Evolutionary conservation across 1,139 yeast genomes (phyloP).

Genomic region (Magnusiomyces paraingens): DNA sequence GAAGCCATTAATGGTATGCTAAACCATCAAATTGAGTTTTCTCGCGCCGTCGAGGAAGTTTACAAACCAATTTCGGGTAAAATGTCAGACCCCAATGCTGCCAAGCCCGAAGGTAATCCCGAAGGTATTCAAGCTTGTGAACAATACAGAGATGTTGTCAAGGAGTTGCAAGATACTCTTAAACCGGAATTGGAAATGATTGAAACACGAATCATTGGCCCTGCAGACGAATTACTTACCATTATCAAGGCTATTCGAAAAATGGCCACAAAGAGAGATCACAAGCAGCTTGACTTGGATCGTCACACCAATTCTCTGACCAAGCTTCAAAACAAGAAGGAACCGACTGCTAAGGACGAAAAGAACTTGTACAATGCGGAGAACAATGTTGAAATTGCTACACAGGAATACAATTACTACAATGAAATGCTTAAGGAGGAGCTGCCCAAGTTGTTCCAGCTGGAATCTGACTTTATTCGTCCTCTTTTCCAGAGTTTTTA

Average conservation of each 20-base stretch:
- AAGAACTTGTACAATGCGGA: slow-evolving; percentile 84
- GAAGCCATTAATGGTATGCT: slow-evolving; percentile 90
- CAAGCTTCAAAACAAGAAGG: slow-evolving; percentile 76
- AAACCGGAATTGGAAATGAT: slow-evolving; percentile 92
- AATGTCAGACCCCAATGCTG: slow-evolving; percentile 78
- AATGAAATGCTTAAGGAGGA: slow-evolving; percentile 90
- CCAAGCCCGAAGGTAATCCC: slow-evolving; percentile 88
- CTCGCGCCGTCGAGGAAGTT: slow-evolving; percentile 89
- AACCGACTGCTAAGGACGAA: slow-evolving; percentile 79
- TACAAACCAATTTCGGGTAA: slow-evolving; percentile 95
- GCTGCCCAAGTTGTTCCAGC: slow-evolving; percentile 74
- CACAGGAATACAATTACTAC: slow-evolving; percentile 92
- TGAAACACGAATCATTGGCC: slow-evolving; percentile 80
- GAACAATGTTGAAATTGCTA: slow-evolving; percentile 83
- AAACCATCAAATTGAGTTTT: slow-evolving; percentile 85
- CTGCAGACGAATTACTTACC: slow-evolving; percentile 84
- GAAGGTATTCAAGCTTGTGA: slow-evolving; percentile 94
- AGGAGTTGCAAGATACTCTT: slow-evolving; percentile 74
- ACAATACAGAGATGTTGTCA: slow-evolving; percentile 81
- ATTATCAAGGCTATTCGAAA: slow-evolving; percentile 79
- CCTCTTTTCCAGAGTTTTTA: slow-evolving; percentile 92
- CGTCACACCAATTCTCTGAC: slow-evolving; percentile 64
- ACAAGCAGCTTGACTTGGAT: slow-evolving; percentile 90
- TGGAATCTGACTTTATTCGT: slow-evolving; percentile 86
- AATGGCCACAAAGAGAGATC: slow-evolving; percentile 93